phyloP scores from a whole-genome alignment of 2,329 filamentous ascomycete genomes.

The Sporothrix humicola region DNA sequence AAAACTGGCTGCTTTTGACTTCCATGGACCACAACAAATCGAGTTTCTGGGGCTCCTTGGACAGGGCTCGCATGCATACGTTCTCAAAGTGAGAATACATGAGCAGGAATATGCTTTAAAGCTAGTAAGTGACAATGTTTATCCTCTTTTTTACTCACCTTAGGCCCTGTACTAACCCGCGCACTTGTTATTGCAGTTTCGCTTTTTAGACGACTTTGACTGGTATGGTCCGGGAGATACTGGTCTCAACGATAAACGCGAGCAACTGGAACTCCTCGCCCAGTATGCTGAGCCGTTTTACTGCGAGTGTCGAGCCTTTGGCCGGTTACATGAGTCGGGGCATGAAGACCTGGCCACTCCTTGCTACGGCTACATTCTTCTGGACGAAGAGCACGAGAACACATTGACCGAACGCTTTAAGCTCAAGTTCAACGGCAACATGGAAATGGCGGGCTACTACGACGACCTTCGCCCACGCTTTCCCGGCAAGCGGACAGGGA shows the following conservation, averaged over 20 bases:
- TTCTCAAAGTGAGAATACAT: conserved; percentile 37
- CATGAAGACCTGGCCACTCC: conserved; percentile 39
- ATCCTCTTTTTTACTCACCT: not conserved
- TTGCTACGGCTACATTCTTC: conserved; percentile 43
- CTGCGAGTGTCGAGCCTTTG: conserved; percentile 42
- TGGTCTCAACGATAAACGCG: conserved; percentile 26
- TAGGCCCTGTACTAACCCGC: not conserved
- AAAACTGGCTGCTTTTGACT: conserved; percentile 8
- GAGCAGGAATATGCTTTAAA: conserved; percentile 23
- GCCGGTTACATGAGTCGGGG: conserved; percentile 41
- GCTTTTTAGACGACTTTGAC: conserved; percentile 34
- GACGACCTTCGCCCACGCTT: not conserved
- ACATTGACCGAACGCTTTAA: not conserved
- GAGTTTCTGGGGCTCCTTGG: conserved; percentile 38
- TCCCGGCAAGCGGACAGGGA: not conserved
- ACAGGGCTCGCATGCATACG: conserved; percentile 35
- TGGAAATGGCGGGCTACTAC: not conserved
- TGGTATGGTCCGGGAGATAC: conserved; percentile 27
- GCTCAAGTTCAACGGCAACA: conserved; percentile 2
- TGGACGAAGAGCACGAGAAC: conserved; percentile 37
- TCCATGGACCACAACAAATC: conserved; percentile 38
- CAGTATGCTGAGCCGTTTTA: conserved; percentile 40
- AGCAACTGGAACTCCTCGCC: not conserved
- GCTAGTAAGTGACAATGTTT: not conserved
- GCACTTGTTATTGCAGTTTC: not conserved